Conservation (phyloP, 768 basidiomycete species). For the Lactifluus echinatus region DNA sequence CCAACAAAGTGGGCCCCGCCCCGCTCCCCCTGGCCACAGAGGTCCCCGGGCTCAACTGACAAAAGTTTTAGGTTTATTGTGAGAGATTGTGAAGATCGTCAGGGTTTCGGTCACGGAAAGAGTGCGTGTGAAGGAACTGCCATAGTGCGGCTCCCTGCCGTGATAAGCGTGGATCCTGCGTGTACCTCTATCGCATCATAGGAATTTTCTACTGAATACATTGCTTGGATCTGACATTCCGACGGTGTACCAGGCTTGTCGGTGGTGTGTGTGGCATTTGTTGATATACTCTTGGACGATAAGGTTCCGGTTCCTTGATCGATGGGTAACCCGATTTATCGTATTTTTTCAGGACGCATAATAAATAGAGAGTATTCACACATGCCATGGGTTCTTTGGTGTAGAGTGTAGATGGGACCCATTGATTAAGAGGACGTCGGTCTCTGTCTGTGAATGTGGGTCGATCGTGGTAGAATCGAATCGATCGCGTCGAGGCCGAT, state of each 20-base stretch:
- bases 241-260: no score
- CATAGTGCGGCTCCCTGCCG: background rate
- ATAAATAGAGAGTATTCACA: no score
- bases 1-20: background rate
- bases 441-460: no score
- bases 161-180: constrained; percentile 6
- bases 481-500: constrained; percentile 4
- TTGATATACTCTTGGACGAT: background rate
- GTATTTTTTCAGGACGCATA: no score
- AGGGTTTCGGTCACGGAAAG: background rate
- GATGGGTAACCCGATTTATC: no score
- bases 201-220: no score
- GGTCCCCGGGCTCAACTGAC: background rate
- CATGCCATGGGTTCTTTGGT: no score
- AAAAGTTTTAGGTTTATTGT: constrained; percentile 1
- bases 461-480: constrained; percentile 16
- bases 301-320: background rate
- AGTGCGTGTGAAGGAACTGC: background rate
- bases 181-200: background rate
- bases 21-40: background rate
- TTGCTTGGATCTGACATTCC: background rate
- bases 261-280: background rate
- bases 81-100: background rate
- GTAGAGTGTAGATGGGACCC: no score
- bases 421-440: no score